A percentile compares a stretch with the other conserved stretches of the same genome.
Conservation (phyloP, 495 filamentous ascomycete genomes). For the Clavariopsis aquatica region DNA sequence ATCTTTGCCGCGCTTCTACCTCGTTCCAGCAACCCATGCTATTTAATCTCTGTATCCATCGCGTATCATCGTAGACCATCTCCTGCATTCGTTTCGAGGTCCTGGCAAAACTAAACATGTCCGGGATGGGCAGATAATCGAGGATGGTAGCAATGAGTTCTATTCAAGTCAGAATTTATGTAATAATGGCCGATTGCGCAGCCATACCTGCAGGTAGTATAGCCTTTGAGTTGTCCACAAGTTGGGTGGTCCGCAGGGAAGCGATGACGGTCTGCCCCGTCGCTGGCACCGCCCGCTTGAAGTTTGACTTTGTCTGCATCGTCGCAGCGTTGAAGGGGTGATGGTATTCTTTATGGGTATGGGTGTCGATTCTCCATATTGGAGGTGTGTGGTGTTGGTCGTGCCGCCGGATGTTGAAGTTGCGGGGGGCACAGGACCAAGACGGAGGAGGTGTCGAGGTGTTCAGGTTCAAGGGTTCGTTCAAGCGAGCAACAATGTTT, state of each 20-base stretch:
- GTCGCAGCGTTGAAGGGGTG: not conserved
- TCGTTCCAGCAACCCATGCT: slow-evolving; percentile 94
- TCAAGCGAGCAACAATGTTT: not conserved
- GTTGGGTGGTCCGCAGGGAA: slow-evolving; percentile 73
- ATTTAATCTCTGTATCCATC: slow-evolving; percentile 84
- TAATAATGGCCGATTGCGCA: not conserved
- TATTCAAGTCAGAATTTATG: slow-evolving; percentile 40
- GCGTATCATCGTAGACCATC: slow-evolving; percentile 98
- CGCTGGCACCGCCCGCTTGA: slow-evolving; percentile 60
- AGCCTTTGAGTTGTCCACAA: slow-evolving; percentile 67
- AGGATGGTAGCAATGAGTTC: slow-evolving; percentile 89
- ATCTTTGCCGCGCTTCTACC: slow-evolving; percentile 72
- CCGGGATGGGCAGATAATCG: slow-evolving; percentile 81
- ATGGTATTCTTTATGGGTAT: not conserved
- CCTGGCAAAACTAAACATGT: slow-evolving; percentile 82
- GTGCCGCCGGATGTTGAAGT: not conserved
- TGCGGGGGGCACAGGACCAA: not conserved
- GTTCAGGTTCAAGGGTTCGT: not conserved
- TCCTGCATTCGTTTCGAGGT: slow-evolving; percentile 87
- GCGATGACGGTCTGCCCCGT: slow-evolving; percentile 63
- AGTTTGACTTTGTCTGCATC: slow-evolving; percentile 58
- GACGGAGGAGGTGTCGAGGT: too few relatives aligned
- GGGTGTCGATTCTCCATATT: slow-evolving; percentile 8
- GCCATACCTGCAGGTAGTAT: slow-evolving; percentile 73
- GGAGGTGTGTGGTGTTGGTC: not conserved